Evolutionary conservation across 176 grass and related monocot genomes (phyloP).

Genomic region (Poa annua): DNA sequence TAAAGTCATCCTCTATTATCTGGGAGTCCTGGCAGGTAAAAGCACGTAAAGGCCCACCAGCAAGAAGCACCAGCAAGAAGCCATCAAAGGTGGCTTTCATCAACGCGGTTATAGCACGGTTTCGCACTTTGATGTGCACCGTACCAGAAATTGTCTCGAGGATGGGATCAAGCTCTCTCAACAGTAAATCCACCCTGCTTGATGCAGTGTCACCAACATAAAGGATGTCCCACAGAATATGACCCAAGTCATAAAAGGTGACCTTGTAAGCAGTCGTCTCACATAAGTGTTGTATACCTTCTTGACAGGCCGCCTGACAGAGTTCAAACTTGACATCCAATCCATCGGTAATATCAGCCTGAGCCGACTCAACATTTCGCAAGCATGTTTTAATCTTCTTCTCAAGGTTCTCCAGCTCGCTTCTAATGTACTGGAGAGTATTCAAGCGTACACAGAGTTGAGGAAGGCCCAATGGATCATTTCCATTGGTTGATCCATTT

Average conservation of each 20-base stretch:
- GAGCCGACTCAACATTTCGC: conserved; percentile 91
- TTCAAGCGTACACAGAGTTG: conserved; percentile 93
- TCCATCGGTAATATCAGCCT: conserved; percentile 83
- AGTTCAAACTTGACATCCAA: conserved; percentile 91
- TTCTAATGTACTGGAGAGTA: conserved; percentile 77
- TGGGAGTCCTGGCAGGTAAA: conserved; percentile 70
- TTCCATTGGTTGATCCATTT: conserved; percentile 66
- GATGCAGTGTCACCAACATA: conserved; percentile 69
- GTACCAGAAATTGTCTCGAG: conserved; percentile 86
- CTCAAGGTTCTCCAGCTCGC: conserved; percentile 83
- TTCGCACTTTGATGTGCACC: conserved; percentile 85
- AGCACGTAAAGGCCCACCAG: conserved; percentile 79
- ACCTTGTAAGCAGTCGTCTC: conserved; percentile 96
- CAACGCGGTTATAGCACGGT: conserved; percentile 85
- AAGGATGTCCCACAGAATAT: conserved; percentile 82
- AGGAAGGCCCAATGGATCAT: conserved; percentile 63
- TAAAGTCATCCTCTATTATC: conserved; percentile 86
- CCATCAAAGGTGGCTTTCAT: conserved; percentile 96
- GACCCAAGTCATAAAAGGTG: conserved; percentile 77
- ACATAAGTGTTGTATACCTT: conserved; percentile 83
- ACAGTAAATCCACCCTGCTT: conserved; percentile 69
- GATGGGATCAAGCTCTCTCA: conserved; percentile 80
- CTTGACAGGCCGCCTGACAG: conserved; percentile 75
- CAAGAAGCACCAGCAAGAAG: conserved; percentile 90
- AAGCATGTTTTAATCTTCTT: conserved; percentile 96